phyloP scores from a whole-genome alignment of 1,284 basidiomycete genomes.

The Laetiporus sulphureus region DNA sequence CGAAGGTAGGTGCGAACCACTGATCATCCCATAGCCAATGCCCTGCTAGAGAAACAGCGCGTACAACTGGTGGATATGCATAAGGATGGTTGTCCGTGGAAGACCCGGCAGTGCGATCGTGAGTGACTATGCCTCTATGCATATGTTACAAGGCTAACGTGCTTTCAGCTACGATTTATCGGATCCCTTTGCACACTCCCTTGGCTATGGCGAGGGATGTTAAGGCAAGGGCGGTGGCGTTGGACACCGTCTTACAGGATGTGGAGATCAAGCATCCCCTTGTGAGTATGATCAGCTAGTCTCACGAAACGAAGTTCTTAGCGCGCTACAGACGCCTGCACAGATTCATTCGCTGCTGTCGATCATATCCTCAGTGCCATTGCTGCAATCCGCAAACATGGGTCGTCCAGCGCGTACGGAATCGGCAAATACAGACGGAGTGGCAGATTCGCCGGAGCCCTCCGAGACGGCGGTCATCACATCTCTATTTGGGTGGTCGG shows the following conservation, averaged over 20 bases:
- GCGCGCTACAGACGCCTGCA: conserved; percentile 22
- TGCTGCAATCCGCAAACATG: conserved; percentile 5
- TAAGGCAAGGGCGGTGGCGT: conserved; percentile 43
- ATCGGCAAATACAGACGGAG: too few relatives aligned
- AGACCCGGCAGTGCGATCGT: conserved; percentile 71
- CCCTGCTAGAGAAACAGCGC: conserved; percentile 67
- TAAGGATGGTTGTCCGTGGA: conserved; percentile 79
- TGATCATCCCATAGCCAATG: conserved; percentile 38
- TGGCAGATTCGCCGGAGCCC: conserved; percentile 26
- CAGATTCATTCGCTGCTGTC: conserved; percentile 28
- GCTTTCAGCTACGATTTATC: conserved; percentile 60
- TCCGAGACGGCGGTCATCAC: conserved; percentile 53
- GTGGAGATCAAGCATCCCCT: conserved; percentile 66
- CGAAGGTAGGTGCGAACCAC: conserved; percentile 24
- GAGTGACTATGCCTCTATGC: conserved; percentile 18
- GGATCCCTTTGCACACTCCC: conserved; percentile 64
- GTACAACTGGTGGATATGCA: conserved; percentile 57
- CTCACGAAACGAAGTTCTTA: background rate
- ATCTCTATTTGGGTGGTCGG: conserved; percentile 66
- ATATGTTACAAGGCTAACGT: conserved; percentile 3
- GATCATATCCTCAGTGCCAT: conserved; percentile 23
- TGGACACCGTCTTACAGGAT: conserved; percentile 46
- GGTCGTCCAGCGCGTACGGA: too few relatives aligned
- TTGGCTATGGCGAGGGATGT: conserved; percentile 51
- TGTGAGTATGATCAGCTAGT: conserved; percentile 32